Conservation (phyloP, 352 stramenopile species). For the Phytopythium litorale region DNA sequence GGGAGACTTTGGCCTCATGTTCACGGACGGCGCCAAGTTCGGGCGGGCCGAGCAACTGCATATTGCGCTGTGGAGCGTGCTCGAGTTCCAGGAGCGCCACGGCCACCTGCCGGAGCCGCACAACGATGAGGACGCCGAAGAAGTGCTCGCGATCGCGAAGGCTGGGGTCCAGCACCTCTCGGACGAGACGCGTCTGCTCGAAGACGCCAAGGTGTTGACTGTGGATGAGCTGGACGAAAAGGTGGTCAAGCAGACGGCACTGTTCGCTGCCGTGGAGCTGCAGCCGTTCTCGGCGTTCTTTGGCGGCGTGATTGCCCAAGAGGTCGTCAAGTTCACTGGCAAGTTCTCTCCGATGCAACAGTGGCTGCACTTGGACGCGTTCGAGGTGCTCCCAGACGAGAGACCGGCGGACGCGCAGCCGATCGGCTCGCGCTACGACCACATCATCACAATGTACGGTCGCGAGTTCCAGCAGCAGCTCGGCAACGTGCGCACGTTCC, state of each 20-base stretch:
- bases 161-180: conserved; percentile 63
- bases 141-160: conserved; percentile 70
- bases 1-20: conserved; percentile 80
- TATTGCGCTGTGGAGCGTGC: conserved; percentile 66
- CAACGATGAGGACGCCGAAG: conserved; percentile 52
- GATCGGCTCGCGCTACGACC: conserved; percentile 71
- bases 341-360: conserved; percentile 86
- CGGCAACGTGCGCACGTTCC: conserved; percentile 70
- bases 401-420: conserved; percentile 47
- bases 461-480: conserved; percentile 67
- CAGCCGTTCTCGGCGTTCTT: conserved; percentile 81
- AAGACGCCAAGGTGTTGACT: conserved; percentile 36
- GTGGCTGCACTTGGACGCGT: conserved; percentile 82
- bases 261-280: conserved; percentile 66
- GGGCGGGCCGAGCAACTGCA: conserved; percentile 82
- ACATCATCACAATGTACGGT: conserved; percentile 71
- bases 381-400: conserved; percentile 72
- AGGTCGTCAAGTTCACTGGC: conserved; percentile 88
- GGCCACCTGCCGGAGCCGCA: conserved; percentile 60
- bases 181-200: conserved; percentile 33
- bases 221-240: conserved; percentile 74
- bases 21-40: conserved; percentile 85
- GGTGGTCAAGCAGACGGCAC: conserved; percentile 46
- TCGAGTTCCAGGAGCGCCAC: conserved; percentile 76
- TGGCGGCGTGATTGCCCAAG: conserved; percentile 75